phyloP scores from a whole-genome alignment of 257 asterid genomes.

The Solanum virginianum region DNA sequence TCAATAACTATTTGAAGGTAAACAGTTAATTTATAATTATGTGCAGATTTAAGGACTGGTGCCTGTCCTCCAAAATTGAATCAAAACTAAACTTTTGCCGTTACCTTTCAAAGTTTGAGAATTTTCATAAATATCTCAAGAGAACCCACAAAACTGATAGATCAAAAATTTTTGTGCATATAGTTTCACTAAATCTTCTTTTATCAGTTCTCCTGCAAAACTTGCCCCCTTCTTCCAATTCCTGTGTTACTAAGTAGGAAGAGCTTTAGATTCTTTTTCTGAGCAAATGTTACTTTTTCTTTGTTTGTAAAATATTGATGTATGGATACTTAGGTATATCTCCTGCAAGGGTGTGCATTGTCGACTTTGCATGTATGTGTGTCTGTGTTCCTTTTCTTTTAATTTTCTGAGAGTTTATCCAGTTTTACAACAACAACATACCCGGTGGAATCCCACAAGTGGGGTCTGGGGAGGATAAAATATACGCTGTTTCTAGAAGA shows the following conservation, averaged over 20 bases:
- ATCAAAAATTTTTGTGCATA: not conserved
- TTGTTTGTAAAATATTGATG: not conserved
- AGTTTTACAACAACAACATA: too few species aligned
- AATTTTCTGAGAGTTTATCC: not conserved
- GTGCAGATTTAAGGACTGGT: not conserved
- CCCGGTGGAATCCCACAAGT: too few species aligned
- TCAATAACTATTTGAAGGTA: constrained; percentile 83
- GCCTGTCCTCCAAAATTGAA: not conserved
- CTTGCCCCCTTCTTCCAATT: not conserved
- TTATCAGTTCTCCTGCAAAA: not conserved
- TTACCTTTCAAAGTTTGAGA: not conserved
- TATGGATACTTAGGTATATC: not conserved
- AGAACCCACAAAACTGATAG: not conserved
- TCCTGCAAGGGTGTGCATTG: not conserved
- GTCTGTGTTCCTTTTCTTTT: not conserved
- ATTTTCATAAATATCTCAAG: not conserved
- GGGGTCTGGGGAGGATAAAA: too few species aligned
- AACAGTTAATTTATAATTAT: not conserved
- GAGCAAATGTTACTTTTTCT: not conserved
- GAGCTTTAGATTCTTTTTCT: not conserved
- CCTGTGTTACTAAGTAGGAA: not conserved
- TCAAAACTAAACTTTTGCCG: not conserved
- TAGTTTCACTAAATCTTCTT: not conserved
- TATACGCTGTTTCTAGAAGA: too few species aligned
- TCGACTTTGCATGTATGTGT: not conserved